phyloP scores from a whole-genome alignment of 2,329 filamentous ascomycete species.

The Alternaria triticina region DNA sequence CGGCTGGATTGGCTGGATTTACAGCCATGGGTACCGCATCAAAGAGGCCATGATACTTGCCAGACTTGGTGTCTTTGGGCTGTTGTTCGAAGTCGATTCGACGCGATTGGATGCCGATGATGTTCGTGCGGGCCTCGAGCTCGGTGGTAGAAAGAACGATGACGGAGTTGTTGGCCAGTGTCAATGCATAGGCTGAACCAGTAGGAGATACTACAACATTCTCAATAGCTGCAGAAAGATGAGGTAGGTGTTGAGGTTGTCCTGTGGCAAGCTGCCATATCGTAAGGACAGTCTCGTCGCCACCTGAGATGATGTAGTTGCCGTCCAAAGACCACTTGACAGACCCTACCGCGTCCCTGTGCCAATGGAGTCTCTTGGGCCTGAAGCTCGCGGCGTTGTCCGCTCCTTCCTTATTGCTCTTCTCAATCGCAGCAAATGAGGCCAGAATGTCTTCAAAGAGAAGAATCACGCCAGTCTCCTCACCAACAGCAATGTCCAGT shows the following conservation, averaged over 20 bases:
- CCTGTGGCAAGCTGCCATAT: constrained; percentile 93
- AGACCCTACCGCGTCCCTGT: constrained; percentile 79
- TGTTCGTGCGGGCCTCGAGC: constrained; percentile 80
- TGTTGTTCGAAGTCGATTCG: constrained; percentile 38
- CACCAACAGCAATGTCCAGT: constrained; percentile 80
- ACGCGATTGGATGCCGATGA: constrained; percentile 77
- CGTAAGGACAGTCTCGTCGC: constrained; percentile 85
- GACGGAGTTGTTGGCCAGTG: constrained; percentile 88
- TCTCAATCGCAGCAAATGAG: constrained; percentile 57
- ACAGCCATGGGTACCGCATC: constrained; percentile 46
- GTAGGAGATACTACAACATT: constrained; percentile 80
- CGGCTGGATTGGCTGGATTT: constrained; percentile 49
- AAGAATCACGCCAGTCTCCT: constrained; percentile 76
- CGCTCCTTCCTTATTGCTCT: constrained; percentile 28
- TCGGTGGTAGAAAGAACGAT: constrained; percentile 92
- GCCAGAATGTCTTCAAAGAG: constrained; percentile 78
- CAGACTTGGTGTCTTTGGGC: constrained; percentile 25
- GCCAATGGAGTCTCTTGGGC: constrained; percentile 84
- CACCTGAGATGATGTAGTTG: constrained; percentile 93
- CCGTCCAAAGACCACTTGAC: constrained; percentile 93
- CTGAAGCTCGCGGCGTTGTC: constrained; percentile 51
- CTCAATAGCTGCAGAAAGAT: constrained; percentile 84
- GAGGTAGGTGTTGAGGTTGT: constrained; percentile 83
- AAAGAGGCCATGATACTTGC: constrained; percentile 30
- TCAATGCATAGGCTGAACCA: constrained; percentile 82